Base-by-base conservation (phyloP, 2,329 filamentous ascomycete species). In the Aschersonia sp. region DNA sequence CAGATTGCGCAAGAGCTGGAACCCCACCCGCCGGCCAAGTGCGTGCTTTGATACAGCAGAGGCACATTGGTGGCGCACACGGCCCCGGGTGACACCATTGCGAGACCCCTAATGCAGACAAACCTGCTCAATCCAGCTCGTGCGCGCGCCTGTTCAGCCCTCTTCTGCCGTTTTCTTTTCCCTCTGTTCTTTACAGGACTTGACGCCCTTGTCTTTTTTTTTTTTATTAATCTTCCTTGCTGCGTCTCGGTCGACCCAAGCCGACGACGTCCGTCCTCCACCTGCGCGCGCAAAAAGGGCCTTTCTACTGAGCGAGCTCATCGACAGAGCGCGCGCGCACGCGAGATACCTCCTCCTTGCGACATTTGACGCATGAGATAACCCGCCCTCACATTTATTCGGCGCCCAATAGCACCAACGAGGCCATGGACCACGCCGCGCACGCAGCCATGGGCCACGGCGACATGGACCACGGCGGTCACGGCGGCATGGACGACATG, bases 401-500 rank as follows among this genome's bases (percentile, higher is more conserved):
- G n/a, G 12, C 35, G 7, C 30, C 45, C 45, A 42, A 42, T 22
- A 22, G 33, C 8, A 37, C 8, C 33, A 37, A 8, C 33, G 8
- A 37, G 33, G 12, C 33, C 33, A 37, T 37, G 33, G 33, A 37
- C 33, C 33, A 37, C 33, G 33, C 47, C 68, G 68, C 71, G 39
- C 51, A 54, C 44, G 33, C 46, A 7, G 30, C 10, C 44, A 68
- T 67, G 63, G 62, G 68, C 47, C 69, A 72, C 59, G 57, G 63
- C 49, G 60, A 60, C 40, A 71, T 70, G 68, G 65, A 54, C 48
- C 61, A 65, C 54, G 53, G 59, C 51, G 67, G 65, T 52, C 68
- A 72, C 60, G 62, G 63, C 52, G 73, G 72, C 61, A 80, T 78
- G 73, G 71, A 47, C 22, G 67, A 68, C 55, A 79, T 81, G 72